Percentiles rank a stretch among this genome's conserved stretches.
phyloP scores from a whole-genome alignment of 2,329 filamentous ascomycete genomes.

The Xylaria sp. region DNA sequence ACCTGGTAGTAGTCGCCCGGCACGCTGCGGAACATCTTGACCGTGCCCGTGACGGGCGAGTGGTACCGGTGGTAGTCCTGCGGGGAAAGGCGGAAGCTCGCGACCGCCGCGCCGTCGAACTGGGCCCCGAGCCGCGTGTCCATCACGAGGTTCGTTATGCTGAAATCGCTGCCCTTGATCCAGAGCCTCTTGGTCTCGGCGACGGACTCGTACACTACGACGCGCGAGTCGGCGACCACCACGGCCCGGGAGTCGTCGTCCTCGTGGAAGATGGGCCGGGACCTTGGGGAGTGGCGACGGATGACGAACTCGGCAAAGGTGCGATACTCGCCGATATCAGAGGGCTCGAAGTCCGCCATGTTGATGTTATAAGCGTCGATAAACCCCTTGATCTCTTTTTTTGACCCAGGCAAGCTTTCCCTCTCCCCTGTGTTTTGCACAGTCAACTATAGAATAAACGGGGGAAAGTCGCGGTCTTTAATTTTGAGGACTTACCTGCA shows the following conservation, averaged over 20 bases:
- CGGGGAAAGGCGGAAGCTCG: constrained; percentile 45
- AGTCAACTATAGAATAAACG: not conserved
- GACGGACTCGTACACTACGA: constrained; percentile 41
- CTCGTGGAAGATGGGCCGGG: constrained; percentile 34
- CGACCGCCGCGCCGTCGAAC: constrained; percentile 42
- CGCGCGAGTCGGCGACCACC: constrained; percentile 41
- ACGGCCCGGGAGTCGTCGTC: constrained; percentile 36
- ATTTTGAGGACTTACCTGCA: constrained; percentile 27
- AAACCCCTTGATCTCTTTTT: constrained; percentile 41
- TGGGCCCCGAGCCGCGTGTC: constrained; percentile 36
- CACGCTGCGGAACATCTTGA: constrained; percentile 42
- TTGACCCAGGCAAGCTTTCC: constrained; percentile 37
- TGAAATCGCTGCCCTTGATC: constrained; percentile 49
- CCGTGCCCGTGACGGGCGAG: constrained; percentile 43
- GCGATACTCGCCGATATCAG: constrained; percentile 38
- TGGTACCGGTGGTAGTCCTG: constrained; percentile 52
- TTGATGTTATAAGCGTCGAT: constrained; percentile 41
- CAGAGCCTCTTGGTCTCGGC: constrained; percentile 39
- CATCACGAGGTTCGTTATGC: constrained; percentile 43
- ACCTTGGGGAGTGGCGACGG: constrained; percentile 36
- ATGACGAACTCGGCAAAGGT: constrained; percentile 46
- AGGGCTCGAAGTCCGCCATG: constrained; percentile 43
- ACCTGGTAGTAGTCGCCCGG: constrained; percentile 49
- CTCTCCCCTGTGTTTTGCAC: constrained; percentile 16
- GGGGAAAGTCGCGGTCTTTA: not conserved